phyloP scores from a whole-genome alignment of 2,329 filamentous ascomycete genomes.

The Fusarium napiforme region DNA sequence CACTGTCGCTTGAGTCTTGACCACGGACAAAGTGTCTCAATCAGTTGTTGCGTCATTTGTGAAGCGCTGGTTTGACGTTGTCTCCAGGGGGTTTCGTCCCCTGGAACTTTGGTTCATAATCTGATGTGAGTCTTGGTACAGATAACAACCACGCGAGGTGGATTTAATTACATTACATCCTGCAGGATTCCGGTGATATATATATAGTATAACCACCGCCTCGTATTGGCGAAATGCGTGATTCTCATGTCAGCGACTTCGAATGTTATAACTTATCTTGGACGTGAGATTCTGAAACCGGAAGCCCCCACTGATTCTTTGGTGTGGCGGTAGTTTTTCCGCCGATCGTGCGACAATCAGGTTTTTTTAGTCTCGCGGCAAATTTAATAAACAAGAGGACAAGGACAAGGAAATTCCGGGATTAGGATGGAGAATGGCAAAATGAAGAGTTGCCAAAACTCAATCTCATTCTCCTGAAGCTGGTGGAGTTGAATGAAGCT shows the following conservation, averaged over 20 bases:
- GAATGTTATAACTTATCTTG: background rate
- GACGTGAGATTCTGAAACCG: slow-evolving; percentile 8
- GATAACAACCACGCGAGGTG: background rate
- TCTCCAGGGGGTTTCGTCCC: background rate
- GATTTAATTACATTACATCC: background rate
- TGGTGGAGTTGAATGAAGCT: background rate
- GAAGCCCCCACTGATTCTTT: background rate
- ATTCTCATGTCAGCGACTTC: background rate
- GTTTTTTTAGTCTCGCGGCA: slow-evolving; percentile 11
- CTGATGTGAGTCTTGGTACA: background rate
- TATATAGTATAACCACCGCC: background rate
- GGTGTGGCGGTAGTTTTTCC: slow-evolving; percentile 2
- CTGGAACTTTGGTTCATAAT: background rate
- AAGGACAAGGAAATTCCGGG: background rate
- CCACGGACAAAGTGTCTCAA: slow-evolving; percentile 9
- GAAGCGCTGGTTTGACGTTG: background rate
- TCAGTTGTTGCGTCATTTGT: slow-evolving; percentile 23
- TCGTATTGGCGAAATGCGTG: background rate
- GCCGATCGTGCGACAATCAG: slow-evolving; percentile 28
- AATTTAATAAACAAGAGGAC: background rate
- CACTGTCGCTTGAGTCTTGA: background rate
- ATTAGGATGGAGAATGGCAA: slow-evolving; percentile 14
- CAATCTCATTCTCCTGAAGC: slow-evolving; percentile 12
- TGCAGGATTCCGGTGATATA: background rate
- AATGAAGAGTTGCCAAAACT: background rate